Base-by-base conservation (phyloP, 2,329 filamentous ascomycete genomes). In the Fusarium albidum region DNA sequence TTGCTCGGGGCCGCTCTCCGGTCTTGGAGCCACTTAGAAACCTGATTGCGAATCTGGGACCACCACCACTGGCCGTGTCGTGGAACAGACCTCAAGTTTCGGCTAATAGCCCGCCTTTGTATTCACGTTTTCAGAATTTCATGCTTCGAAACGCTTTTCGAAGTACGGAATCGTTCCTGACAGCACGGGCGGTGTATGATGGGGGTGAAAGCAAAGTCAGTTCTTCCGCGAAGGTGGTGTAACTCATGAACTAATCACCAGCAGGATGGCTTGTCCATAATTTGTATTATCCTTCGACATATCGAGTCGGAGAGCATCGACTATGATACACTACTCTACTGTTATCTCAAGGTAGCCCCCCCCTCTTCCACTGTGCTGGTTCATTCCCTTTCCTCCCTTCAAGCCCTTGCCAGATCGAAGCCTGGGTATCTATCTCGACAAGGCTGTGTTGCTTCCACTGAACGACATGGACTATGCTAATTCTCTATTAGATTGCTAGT, bases 111-210 rank as follows among this genome's bases (percentile, higher is more conserved):
- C 86, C 86, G 5, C 82, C 84, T 1, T 75, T 82, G 7, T 90
- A 89, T 68, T 88, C 86, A 3, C 78, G 85, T 18, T 90, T 90
- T 60, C 87, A 90, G 60, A 84, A 89, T 59, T 90, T 90, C 64
- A 90, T 90, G 87, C 78, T 90, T 38, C 82, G 83, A 14, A 88
- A 89, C 67, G 86, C 86, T 3, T 86, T 87, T 59, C 80, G 83
- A 31, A 84, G 83, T 60, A 84, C 82, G 0, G 87, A 89, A 61
- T 87, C 85, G 3, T 84, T 87, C 52, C 71, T 87, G 17, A 86
- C 85, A 3, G 82, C 83, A 18, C 79, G 86, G 17, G 86, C 86
- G 21, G 83, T 90, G 11, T 90, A 89, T 65, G 87, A 90, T 66
- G 87, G 87, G 28, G 87, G 87, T 15, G 86, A 89, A 71, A 89